Base-by-base conservation (phyloP, 83 land plant species). In the Thuja plicata region DNA sequence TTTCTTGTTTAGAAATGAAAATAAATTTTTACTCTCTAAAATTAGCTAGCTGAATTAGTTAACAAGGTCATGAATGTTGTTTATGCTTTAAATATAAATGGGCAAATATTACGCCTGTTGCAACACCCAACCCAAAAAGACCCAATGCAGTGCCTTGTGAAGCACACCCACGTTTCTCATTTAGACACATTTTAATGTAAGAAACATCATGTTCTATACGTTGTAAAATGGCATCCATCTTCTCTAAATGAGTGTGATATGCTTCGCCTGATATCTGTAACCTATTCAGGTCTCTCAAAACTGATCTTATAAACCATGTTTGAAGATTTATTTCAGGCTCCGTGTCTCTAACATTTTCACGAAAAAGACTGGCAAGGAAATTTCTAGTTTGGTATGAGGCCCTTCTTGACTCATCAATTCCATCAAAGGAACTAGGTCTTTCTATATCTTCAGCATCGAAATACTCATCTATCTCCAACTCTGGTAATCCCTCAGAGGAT, bases 361-460 rank as follows among this genome's bases (percentile, higher is more conserved):
- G 27, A 60, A 60, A 21, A 5, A 60, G 70, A 21, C 70, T 60
- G 27, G 70, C 27, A 60, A 60, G 70, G 7, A 41, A 2, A 40
- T 41, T 79, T 79, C 46, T 40, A 40, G 3, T 41, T 37, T 40
- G 83, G 21, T 19, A 21, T 19, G 24, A 17, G 5, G 83, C 46
- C 83, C 46, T 38, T 37, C 83, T 40, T 79, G 43, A 79, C 24
- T 79, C 27, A 1, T 79, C 40, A 79, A 79, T 41, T 21, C 46
- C 83, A 40, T 38, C 27, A 34, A 79, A 19, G 24, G 40, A 40
- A 79, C 43, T 41, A 79, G 83, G 83, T 79, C 83, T 79, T 79
- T 79, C 83, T 79, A 79, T 79, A 40, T 79, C 83, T 79, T 79
- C 83, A 40, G 83, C 83, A 79, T 79, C 83, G 21, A 79, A 79